Percentiles rank a stretch among this genome's conserved stretches.
Evolutionary conservation across 164 flowering plant species (phyloP).

Genomic region (Dillenia suffruticosa): DNA sequence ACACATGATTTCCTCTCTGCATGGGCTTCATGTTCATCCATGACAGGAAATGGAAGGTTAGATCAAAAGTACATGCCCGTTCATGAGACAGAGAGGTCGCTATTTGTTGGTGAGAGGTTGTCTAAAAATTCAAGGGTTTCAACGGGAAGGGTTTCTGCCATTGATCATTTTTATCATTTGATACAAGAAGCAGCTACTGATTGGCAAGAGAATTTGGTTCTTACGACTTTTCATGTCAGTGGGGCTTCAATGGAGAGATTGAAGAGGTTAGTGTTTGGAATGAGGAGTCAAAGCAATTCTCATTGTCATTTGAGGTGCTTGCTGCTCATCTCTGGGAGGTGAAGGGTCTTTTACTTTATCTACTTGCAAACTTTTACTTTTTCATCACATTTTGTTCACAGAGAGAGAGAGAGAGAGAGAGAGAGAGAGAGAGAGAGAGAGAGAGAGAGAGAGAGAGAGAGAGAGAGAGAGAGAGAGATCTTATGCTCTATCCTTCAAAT

Average conservation of each 20-base stretch:
- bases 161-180: slow-evolving; percentile 32
- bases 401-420: background rate
- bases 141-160: slow-evolving; percentile 26
- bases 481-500: too few relatives aligned
- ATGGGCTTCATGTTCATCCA: background rate
- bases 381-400: background rate
- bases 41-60: too few relatives aligned
- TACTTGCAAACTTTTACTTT: background rate
- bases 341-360: background rate
- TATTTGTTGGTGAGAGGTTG: background rate
- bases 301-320: slow-evolving; percentile 35
- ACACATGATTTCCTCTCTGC: background rate
- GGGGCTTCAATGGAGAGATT: slow-evolving; percentile 26
- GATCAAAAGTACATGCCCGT: too few relatives aligned
- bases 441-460: too few relatives aligned
- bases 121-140: background rate
- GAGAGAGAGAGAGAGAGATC: too few relatives aligned
- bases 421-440: too few relatives aligned
- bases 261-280: slow-evolving; percentile 20
- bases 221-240: slow-evolving; percentile 27
- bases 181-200: slow-evolving; percentile 16
- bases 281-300: background rate
- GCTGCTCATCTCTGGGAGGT: slow-evolving; percentile 55
- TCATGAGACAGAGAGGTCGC: too few relatives aligned
- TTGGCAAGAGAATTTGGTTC: slow-evolving; percentile 14